These are phyloP conservation scores for Helicocarpus griseus DNA, from an alignment of 2,329 filamentous ascomycete genomes.

Conservation along the genomic window DNA sequence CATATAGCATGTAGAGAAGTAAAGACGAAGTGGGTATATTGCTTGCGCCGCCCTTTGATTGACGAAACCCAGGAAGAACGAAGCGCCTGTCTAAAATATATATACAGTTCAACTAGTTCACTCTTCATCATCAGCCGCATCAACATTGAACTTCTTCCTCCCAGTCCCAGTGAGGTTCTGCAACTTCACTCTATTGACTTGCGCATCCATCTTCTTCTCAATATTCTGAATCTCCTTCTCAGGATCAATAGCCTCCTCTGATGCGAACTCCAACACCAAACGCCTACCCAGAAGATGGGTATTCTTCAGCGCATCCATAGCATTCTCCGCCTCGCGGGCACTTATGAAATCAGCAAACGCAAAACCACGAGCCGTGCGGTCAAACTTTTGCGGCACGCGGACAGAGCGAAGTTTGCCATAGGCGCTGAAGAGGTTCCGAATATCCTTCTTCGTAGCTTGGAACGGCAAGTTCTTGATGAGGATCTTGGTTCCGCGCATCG, in stretches of 20 bases:
- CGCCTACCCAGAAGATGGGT: slow-evolving; percentile 87
- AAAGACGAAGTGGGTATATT: too few species aligned
- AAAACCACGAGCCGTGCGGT: slow-evolving; percentile 79
- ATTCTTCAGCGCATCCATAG: slow-evolving; percentile 80
- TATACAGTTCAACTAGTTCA: not conserved
- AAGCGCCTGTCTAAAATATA: too few species aligned
- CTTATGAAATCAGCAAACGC: slow-evolving; percentile 96
- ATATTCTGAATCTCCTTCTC: slow-evolving; percentile 96
- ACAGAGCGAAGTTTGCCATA: slow-evolving; percentile 91
- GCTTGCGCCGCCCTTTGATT: too few species aligned
- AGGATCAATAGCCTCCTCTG: slow-evolving; percentile 77
- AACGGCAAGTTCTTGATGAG: slow-evolving; percentile 98
- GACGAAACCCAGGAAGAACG: too few species aligned
- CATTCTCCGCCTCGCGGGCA: slow-evolving; percentile 78
- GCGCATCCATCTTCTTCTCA: slow-evolving; percentile 87
- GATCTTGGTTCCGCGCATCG: slow-evolving; percentile 75
- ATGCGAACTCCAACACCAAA: slow-evolving; percentile 84
- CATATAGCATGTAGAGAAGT: too few species aligned
- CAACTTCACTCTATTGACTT: slow-evolving; percentile 82
- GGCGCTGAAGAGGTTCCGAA: slow-evolving; percentile 72
- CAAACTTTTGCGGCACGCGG: slow-evolving; percentile 90
- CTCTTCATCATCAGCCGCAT: slow-evolving; percentile 50
- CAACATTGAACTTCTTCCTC: slow-evolving; percentile 80
- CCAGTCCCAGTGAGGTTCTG: slow-evolving; percentile 77
- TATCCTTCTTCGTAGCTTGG: slow-evolving; percentile 86